Percentiles rank a stretch among this genome's conserved stretches.
Evolutionary conservation across 2,329 filamentous ascomycete species (phyloP).

Genomic region (Cladophialophora bantiana): DNA sequence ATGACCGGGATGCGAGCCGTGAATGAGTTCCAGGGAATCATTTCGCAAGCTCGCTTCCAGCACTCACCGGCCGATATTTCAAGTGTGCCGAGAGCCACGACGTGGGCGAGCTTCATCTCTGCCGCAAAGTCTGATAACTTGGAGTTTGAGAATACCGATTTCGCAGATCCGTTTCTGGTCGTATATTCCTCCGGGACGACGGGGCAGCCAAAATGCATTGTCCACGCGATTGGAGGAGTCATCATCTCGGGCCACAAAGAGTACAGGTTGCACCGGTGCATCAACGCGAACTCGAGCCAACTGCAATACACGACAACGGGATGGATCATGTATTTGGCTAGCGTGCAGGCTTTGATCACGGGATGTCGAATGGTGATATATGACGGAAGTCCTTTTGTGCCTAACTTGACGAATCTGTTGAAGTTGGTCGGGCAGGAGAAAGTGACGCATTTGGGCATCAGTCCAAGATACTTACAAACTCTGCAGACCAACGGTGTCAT

Average conservation of each 20-base stretch:
- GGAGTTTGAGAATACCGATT: slow-evolving; percentile 58
- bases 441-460: slow-evolving; percentile 76
- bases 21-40: slow-evolving; percentile 66
- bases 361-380: slow-evolving; percentile 74
- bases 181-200: slow-evolving; percentile 84
- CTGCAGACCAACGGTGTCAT: slow-evolving; percentile 68
- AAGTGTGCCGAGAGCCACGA: slow-evolving; percentile 55
- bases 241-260: slow-evolving; percentile 64
- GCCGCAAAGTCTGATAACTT: slow-evolving; percentile 42
- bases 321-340: slow-evolving; percentile 82
- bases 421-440: slow-evolving; percentile 67
- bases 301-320: slow-evolving; percentile 74
- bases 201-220: slow-evolving; percentile 83
- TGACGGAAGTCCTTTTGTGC: slow-evolving; percentile 81
- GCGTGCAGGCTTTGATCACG: slow-evolving; percentile 64
- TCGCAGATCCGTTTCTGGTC: slow-evolving; percentile 77
- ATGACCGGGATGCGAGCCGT: slow-evolving; percentile 68
- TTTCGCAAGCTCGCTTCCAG: slow-evolving; percentile 71
- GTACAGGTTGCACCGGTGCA: slow-evolving; percentile 59
- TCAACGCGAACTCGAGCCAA: slow-evolving; percentile 52
- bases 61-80: slow-evolving; percentile 64
- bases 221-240: slow-evolving; percentile 66
- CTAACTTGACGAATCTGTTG: slow-evolving; percentile 69
- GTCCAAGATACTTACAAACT: slow-evolving; percentile 78
- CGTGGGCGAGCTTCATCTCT: slow-evolving; percentile 52